These are phyloP conservation scores for Acanthamoeba pearcei DNA, from an alignment of 208 protist species.

Conservation along the genomic window DNA sequence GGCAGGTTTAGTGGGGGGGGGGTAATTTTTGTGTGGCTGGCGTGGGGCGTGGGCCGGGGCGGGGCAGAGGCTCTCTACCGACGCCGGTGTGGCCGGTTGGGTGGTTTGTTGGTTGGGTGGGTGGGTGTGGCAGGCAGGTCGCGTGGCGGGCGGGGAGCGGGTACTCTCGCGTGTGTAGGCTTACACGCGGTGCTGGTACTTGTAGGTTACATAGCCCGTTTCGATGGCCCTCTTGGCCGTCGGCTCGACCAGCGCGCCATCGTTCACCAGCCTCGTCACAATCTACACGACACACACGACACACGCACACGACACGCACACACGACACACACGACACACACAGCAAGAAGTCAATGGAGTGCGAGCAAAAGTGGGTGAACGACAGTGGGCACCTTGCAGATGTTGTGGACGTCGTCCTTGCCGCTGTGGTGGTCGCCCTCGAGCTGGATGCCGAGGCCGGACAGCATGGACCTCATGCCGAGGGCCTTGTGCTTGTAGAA, in stretches of 20 bases:
- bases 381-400: background rate
- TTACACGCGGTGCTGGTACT: constrained; percentile 23
- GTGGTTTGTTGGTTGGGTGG: no score
- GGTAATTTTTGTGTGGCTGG: no score
- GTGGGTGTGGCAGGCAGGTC: no score
- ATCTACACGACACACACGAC: background rate
- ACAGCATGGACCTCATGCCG: constrained; percentile 32
- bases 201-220: constrained; percentile 13
- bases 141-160: no score
- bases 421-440: constrained; percentile 3
- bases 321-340: background rate
- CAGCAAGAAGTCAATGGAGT: no score
- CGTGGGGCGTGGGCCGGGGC: no score
- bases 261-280: background rate
- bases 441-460: background rate
- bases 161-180: no score
- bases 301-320: background rate
- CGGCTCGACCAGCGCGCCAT: background rate
- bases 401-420: constrained; percentile 12
- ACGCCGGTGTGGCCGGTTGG: no score
- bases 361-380: background rate
- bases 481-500: constrained; percentile 54
- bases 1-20: no score
- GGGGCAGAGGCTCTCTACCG: no score
- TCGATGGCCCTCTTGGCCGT: constrained; percentile 18